Conservation (phyloP, 805 yeast genomes). For the Pichia pseudocactophila region DNA sequence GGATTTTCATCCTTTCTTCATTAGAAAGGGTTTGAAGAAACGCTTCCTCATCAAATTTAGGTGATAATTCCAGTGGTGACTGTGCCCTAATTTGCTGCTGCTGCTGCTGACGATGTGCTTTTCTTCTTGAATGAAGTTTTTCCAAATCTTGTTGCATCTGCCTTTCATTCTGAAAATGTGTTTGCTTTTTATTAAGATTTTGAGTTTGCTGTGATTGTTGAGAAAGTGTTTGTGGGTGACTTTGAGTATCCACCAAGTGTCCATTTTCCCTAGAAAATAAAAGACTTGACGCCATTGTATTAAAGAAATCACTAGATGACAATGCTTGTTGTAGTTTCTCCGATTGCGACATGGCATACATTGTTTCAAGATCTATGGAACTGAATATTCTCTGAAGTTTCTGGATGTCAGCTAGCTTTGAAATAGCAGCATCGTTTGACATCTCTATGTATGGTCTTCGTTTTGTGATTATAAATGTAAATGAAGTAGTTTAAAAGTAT, state of each 20-base stretch:
- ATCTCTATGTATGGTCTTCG: too few species aligned
- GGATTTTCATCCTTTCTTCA: constrained; percentile 12
- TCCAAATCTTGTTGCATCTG: too few species aligned
- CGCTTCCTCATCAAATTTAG: not conserved
- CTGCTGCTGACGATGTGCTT: too few species aligned
- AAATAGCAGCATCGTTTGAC: not conserved
- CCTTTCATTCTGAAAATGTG: too few species aligned
- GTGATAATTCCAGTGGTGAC: not conserved
- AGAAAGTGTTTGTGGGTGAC: too few species aligned
- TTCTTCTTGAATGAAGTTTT: too few species aligned
- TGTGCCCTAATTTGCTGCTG: too few species aligned
- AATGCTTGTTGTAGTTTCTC: constrained; percentile 14
- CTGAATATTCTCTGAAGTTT: constrained; percentile 7
- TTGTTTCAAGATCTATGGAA: constrained; percentile 6
- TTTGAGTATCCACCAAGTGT: too few species aligned
- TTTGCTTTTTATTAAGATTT: too few species aligned
- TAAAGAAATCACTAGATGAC: constrained; percentile 13
- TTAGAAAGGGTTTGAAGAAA: not conserved
- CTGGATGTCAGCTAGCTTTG: constrained; percentile 5
- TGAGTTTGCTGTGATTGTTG: too few species aligned
- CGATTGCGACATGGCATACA: constrained; percentile 13
- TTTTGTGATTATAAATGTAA: too few species aligned
- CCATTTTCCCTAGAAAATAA: not conserved
- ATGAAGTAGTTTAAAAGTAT: too few species aligned
- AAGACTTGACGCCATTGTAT: constrained; percentile 4